phyloP scores from a whole-genome alignment of 2,329 filamentous ascomycete genomes.

The Aspergillus vadensis region DNA sequence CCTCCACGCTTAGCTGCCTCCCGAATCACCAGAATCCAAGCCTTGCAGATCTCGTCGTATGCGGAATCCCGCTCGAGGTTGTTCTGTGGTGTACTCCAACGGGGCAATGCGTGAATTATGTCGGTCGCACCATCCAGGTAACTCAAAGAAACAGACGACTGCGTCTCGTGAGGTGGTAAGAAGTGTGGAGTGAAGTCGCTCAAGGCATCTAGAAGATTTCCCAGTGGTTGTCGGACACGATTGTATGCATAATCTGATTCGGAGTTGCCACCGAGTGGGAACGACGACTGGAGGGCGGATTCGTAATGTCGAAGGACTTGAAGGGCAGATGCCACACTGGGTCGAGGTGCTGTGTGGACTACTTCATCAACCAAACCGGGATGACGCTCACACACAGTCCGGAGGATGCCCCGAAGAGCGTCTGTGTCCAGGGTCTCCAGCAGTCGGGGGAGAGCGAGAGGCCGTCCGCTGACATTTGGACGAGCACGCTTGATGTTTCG shows the following conservation, averaged over 20 bases:
- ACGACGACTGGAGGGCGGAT: slow-evolving; percentile 71
- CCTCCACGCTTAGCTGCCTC: slow-evolving; percentile 90
- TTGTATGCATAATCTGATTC: slow-evolving; percentile 95
- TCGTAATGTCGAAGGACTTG: slow-evolving; percentile 82
- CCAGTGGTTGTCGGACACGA: slow-evolving; percentile 77
- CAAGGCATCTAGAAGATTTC: slow-evolving; percentile 81
- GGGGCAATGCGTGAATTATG: slow-evolving; percentile 82
- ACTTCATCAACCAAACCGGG: slow-evolving; percentile 85
- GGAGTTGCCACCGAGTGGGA: slow-evolving; percentile 80
- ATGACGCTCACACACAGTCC: slow-evolving; percentile 86
- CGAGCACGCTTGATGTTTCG: slow-evolving; percentile 68
- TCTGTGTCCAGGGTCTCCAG: slow-evolving; percentile 88
- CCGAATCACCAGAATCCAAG: slow-evolving; percentile 87
- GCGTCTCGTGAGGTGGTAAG: slow-evolving; percentile 84
- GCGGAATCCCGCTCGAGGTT: slow-evolving; percentile 92
- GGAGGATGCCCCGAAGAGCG: slow-evolving; percentile 82
- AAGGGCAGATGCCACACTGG: slow-evolving; percentile 77
- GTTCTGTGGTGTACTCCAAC: slow-evolving; percentile 87
- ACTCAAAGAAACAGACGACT: slow-evolving; percentile 77
- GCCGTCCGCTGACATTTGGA: slow-evolving; percentile 68
- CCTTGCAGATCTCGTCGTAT: slow-evolving; percentile 92
- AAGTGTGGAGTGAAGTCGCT: slow-evolving; percentile 96
- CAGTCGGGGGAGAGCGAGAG: slow-evolving; percentile 71
- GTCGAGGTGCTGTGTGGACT: slow-evolving; percentile 79
- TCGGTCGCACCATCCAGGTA: slow-evolving; percentile 90